Base-by-base conservation (phyloP, 768 basidiomycete species). In the Podaxis carcinomalis region DNA sequence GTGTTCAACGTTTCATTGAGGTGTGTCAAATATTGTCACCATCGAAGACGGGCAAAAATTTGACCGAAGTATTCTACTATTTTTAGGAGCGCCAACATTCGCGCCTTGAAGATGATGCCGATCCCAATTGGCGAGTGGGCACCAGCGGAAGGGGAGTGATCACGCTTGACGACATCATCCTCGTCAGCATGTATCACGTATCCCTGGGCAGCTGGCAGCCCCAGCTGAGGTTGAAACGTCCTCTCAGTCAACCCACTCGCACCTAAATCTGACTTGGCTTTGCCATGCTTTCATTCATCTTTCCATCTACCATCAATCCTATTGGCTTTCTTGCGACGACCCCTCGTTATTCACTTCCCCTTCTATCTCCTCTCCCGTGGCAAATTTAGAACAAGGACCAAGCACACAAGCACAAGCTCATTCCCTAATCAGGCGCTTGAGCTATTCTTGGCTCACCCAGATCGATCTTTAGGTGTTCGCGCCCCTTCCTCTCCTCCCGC, bases 141-240 rank as follows among this genome's bases (percentile, higher is more conserved):
- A 66, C 70, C 13, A 75, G 73, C n/a, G 68, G 71, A n/a, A 68
- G 74, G 42, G 52, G 59, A 21, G 74, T 80, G 62, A 86, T 92
- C 72, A 80, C 71, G 39, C 74, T 88, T 3, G 87, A 88, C 28
- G 83, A 92, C 68, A 77, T 92, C 53, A 75, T 87, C 53, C 81
- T 92, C 49, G 87, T 92, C 65, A 88, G 88, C 65, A 83, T 92
- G 57, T 89, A 92, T 72, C 90, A 92, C 64, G 89, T 92, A 55
- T 90, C 89, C 11, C 84, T 89, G 73, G 90, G 90, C 10, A 87
- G 85, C 59, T 92, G 90, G 90, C 90, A 92, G 62, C 88, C 89
- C 21, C 89, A 92, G 59, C 73, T 92, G 49, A 81, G 88, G 68
- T 77, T 91, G 37, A 71, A 75, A 40, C 78, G 75, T 23, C 79